phyloP scores from a whole-genome alignment of 495 filamentous ascomycete genomes.

The Thermothielavioides terrestris region DNA sequence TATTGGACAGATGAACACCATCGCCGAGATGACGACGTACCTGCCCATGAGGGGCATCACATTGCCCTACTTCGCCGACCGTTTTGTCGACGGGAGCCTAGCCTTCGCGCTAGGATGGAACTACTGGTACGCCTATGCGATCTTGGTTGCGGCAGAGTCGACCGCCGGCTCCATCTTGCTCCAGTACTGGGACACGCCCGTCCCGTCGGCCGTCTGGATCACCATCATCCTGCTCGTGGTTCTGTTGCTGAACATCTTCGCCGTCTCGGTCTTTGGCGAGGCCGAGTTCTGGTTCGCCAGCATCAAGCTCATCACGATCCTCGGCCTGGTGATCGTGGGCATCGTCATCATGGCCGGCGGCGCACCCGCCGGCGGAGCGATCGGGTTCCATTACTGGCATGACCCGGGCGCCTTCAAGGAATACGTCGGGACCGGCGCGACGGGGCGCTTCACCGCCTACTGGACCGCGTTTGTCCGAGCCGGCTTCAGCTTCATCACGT shows the following conservation, averaged over 20 bases:
- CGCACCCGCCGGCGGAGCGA: constrained; percentile 44
- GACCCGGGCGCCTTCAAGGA: constrained; percentile 61
- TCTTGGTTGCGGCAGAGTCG: constrained; percentile 42
- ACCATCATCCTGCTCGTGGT: constrained; percentile 40
- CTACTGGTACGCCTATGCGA: constrained; percentile 47
- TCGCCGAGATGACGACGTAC: constrained; percentile 51
- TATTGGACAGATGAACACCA: constrained; percentile 42
- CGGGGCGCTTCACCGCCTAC: constrained; percentile 41
- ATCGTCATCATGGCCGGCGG: constrained; percentile 65
- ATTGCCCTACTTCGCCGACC: constrained; percentile 57
- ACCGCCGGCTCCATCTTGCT: constrained; percentile 46
- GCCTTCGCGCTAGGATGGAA: constrained; percentile 82
- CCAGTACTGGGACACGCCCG: constrained; percentile 45
- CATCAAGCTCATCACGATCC: constrained; percentile 62
- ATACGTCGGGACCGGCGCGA: constrained; percentile 43
- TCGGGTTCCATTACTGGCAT: constrained; percentile 63
- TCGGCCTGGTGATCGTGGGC: constrained; percentile 61
- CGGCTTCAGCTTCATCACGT: constrained; percentile 44
- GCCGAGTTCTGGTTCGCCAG: constrained; percentile 57
- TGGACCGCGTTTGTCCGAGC: constrained; percentile 40
- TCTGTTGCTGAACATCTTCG: constrained; percentile 39
- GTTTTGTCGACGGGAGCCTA: constrained; percentile 64
- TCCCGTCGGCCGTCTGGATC: constrained; percentile 53
- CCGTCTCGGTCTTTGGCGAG: constrained; percentile 50
- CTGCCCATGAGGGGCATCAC: constrained; percentile 51